Conservation (phyloP, 257 asterid species). For the Asclepias syriaca region DNA sequence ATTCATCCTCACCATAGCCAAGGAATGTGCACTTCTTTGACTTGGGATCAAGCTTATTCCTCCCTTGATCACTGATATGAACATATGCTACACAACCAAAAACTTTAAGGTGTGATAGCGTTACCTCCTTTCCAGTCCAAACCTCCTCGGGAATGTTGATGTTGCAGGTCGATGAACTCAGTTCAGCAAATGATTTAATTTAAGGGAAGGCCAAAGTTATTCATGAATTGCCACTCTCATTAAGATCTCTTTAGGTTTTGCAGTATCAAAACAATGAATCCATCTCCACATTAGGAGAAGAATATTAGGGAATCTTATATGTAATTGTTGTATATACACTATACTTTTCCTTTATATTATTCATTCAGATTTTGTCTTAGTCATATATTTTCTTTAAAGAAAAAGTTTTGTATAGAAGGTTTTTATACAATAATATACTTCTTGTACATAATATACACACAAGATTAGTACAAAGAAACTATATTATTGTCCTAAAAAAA, state of each 20-base stretch:
- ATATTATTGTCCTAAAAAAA: background rate
- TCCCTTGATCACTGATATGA: too few relatives aligned
- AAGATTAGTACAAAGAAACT: background rate
- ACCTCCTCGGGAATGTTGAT: background rate
- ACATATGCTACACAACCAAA: too few relatives aligned
- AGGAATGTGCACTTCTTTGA: too few relatives aligned
- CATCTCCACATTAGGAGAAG: background rate
- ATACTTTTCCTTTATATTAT: background rate
- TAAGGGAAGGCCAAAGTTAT: background rate
- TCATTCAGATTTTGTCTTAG: background rate
- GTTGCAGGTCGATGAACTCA: conserved; percentile 1
- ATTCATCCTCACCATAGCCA: too few relatives aligned
- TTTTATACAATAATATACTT: background rate
- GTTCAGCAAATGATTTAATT: background rate
- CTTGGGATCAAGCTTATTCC: too few relatives aligned
- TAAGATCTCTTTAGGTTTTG: background rate
- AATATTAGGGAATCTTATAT: background rate
- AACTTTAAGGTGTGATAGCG: too few relatives aligned
- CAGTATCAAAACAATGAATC: background rate
- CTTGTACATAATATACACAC: background rate
- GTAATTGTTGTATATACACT: background rate
- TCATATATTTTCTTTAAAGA: background rate
- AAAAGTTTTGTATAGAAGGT: background rate
- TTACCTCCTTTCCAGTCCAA: too few relatives aligned
- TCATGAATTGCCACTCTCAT: background rate